Evolutionary conservation across 2,329 filamentous ascomycete genomes (phyloP), one percentile per base, ranked within the genome.

Genomic region (Curvularia lunata): DNA sequence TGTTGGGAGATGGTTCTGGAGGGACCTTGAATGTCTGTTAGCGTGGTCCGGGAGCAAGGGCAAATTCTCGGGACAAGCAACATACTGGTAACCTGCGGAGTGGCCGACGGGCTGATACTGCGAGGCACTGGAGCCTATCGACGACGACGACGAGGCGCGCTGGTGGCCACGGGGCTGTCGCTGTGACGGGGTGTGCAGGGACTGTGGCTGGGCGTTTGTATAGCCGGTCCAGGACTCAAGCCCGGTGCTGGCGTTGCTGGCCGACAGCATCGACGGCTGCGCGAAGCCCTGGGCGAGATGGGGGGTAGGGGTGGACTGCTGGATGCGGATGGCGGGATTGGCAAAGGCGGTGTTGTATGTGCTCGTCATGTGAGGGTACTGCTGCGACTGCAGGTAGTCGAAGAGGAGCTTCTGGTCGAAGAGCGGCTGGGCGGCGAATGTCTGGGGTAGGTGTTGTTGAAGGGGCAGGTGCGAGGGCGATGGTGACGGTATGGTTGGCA

Each of bases 1-100:
- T 23, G 82, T 85, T 2, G 83, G 83, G 12, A 85, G 78, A 65
- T 83, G 79, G 71, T 74, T 86, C 58, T 81, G 76, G 71, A 80
- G 81, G 48, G 75, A 68, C 58, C 78, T 76, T 64, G 69, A 74
- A 34, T 69, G 64, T 68, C 74, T 74, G 67, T 78, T 74, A 70
- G 75, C 72, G 34, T 56, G 52, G 54, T 64, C 62, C 32, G 32
- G 5, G 48, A 75, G 73, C 50, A 77, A 72, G 57, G 81, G 80
- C 67, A 73, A 78, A 60, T 71, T 71, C 61, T 82, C 80, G 63
- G 78, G 67, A 62, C 76, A 76, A 57, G 78, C 79, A 65, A 84
- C 81, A 51, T 78, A 78, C 65, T 75, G 74, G 70, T 80, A 79
- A 45, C 48, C 61, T 51, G 64, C 43, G 12, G 72, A 59, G 41